phyloP scores from a whole-genome alignment of 306 rosid genomes.

The Gillenia trifoliata region DNA sequence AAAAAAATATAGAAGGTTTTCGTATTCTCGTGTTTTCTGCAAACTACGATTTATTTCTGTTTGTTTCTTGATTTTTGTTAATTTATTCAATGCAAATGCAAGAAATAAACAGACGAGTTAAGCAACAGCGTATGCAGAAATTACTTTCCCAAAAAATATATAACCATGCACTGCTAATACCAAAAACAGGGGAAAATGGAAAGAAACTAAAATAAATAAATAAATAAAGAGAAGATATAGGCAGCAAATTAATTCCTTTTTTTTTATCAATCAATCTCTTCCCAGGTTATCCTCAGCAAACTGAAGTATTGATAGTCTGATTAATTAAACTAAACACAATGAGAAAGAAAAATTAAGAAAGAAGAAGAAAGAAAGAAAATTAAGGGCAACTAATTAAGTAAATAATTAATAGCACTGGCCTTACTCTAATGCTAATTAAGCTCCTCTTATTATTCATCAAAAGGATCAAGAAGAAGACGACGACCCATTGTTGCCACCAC shows the following conservation, averaged over 20 bases:
- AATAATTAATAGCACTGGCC: constrained; percentile 27
- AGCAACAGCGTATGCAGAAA: too few species aligned
- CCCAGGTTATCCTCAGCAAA: constrained; percentile 45
- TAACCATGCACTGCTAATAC: too few species aligned
- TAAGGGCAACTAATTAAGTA: constrained; percentile 24
- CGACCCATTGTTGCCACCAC: constrained; percentile 62
- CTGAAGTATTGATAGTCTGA: constrained; percentile 39
- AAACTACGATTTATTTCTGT: too few species aligned
- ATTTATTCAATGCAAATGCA: too few species aligned
- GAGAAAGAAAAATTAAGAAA: constrained; percentile 8
- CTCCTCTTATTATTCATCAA: constrained; percentile 29
- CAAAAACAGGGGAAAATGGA: neutral
- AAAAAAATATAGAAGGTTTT: too few species aligned
- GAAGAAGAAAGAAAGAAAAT: neutral
- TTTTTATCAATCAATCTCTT: constrained; percentile 25
- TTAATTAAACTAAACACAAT: constrained; percentile 49
- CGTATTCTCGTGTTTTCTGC: too few species aligned
- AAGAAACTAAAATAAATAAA: constrained; percentile 3
- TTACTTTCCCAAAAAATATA: too few species aligned
- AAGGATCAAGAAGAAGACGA: constrained; percentile 85
- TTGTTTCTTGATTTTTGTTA: too few species aligned
- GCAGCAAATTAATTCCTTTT: neutral
- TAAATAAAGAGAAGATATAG: neutral
- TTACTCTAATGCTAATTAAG: constrained; percentile 37
- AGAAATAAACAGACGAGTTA: too few species aligned